Conservation (phyloP, 2,329 filamentous ascomycete genomes). For the Xylaria sp. region DNA sequence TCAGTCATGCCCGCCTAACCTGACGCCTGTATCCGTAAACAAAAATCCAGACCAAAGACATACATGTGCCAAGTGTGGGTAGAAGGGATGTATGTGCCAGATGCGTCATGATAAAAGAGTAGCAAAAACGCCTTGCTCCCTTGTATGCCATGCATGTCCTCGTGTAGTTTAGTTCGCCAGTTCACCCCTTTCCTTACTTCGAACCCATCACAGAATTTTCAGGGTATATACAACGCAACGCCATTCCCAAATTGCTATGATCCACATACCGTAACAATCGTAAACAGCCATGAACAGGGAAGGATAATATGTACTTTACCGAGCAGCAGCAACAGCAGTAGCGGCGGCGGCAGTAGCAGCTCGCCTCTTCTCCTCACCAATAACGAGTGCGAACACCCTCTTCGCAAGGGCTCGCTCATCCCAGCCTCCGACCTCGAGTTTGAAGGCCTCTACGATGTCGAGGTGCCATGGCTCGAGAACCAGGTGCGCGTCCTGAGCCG, state of each 20-base stretch:
- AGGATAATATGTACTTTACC: not conserved
- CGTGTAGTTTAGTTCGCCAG: not conserved
- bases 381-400: constrained; percentile 63
- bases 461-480: constrained; percentile 65
- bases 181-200: not conserved
- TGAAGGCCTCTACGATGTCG: constrained; percentile 66
- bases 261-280: not conserved
- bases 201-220: not conserved
- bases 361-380: constrained; percentile 58
- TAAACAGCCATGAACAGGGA: not conserved
- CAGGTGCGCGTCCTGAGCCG: constrained; percentile 58
- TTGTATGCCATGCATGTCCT: not conserved
- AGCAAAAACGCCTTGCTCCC: not conserved
- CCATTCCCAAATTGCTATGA: too few relatives aligned
- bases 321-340: not conserved
- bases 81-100: not conserved
- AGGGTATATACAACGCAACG: not conserved
- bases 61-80: not conserved
- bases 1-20: not conserved
- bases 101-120: not conserved
- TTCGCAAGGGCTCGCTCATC: constrained; percentile 60
- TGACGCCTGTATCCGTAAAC: not conserved
- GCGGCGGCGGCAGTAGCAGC: not conserved
- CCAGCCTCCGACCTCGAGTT: constrained; percentile 60
- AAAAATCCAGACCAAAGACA: not conserved